Evolutionary conservation across 139 green algal genomes (phyloP).

Genomic region (Volvox africanus): DNA sequence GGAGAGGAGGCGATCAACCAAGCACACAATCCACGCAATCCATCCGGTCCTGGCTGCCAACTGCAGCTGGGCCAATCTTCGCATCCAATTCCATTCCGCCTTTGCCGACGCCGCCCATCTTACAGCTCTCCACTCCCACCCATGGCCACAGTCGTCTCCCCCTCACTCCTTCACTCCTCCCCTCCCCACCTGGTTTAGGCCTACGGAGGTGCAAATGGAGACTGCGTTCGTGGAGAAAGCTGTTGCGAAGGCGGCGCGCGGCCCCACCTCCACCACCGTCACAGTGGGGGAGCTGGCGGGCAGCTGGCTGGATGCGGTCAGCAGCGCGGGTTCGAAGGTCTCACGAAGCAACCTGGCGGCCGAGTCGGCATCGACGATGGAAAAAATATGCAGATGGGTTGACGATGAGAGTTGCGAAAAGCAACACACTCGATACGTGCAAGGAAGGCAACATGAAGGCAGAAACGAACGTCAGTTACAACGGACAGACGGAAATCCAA

Average conservation of each 20-base stretch:
- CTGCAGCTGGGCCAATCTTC: too few relatives aligned
- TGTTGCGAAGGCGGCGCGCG: constrained; percentile 94
- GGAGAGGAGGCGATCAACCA: too few relatives aligned
- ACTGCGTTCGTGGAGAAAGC: constrained; percentile 97
- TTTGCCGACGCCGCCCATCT: background rate
- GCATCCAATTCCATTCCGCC: too few relatives aligned
- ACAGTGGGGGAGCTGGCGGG: constrained; percentile 33
- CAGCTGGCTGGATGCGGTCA: constrained; percentile 75
- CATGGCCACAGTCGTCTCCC: background rate
- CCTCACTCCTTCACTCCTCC: background rate
- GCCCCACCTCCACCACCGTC: constrained; percentile 84
- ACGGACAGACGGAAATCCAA: background rate
- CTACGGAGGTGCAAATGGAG: constrained; percentile 93
- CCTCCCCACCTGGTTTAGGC: constrained; percentile 80
- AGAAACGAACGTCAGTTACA: background rate
- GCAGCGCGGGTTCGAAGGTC: constrained; percentile 95
- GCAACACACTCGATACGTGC: background rate
- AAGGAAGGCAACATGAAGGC: background rate
- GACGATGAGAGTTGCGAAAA: background rate
- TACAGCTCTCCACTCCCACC: background rate
- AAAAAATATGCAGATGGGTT: background rate
- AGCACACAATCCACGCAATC: too few relatives aligned
- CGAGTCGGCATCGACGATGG: background rate
- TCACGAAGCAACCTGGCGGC: constrained; percentile 89
- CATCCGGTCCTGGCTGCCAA: too few relatives aligned